Conservation (phyloP, 202 grass and related monocot species). For the Setaria viridis region DNA sequence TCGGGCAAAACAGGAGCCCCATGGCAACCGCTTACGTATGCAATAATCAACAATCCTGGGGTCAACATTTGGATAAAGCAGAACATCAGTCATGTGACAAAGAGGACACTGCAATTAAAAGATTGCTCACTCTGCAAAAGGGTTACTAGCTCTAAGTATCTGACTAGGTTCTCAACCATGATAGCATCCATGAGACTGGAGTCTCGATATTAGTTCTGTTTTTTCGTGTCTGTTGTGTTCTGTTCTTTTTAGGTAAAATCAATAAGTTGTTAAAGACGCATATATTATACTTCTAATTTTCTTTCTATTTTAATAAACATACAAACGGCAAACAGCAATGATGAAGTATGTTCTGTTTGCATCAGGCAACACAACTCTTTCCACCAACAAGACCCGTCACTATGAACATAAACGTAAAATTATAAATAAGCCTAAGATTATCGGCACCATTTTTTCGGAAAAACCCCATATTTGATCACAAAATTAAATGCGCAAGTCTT, state of each 20-base stretch:
- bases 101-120: not conserved
- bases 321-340: not conserved
- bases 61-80: not conserved
- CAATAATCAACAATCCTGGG: slow-evolving; percentile 80
- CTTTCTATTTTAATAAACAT: no score
- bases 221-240: not conserved
- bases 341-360: not conserved
- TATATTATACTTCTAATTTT: not conserved
- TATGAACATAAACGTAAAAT: not conserved
- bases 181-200: not conserved
- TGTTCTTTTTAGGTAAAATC: not conserved
- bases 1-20: slow-evolving; percentile 71
- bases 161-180: not conserved
- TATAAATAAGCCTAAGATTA: not conserved
- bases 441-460: not conserved
- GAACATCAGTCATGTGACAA: not conserved
- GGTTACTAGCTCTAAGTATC: not conserved
- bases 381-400: no score
- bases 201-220: not conserved
- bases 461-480: not conserved
- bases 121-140: not conserved
- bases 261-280: not conserved
- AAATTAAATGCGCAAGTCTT: not conserved
- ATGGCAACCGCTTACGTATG: slow-evolving; percentile 75
- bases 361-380: not conserved